These are phyloP conservation scores for Przewalskia tangutica DNA, from an alignment of 257 asterid species.

Conservation along the genomic window DNA sequence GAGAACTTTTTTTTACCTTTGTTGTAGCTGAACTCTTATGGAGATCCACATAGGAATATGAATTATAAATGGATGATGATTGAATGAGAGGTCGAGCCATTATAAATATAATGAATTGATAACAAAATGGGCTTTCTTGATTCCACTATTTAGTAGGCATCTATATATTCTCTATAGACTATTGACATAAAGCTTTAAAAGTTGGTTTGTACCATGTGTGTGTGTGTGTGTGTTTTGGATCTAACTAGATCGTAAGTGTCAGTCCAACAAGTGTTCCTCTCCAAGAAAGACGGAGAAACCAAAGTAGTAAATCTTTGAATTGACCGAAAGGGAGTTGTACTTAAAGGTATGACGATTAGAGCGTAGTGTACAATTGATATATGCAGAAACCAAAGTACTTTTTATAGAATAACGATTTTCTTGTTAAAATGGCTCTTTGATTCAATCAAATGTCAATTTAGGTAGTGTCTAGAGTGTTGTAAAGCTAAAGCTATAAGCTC, in stretches of 20 bases:
- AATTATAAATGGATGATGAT: background rate
- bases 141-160: background rate
- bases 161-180: too few relatives aligned
- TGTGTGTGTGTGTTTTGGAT: conserved; percentile 9
- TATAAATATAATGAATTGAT: conserved; percentile 3
- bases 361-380: background rate
- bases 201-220: conserved; percentile 3
- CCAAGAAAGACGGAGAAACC: conserved; percentile 39
- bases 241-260: conserved; percentile 1
- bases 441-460: background rate
- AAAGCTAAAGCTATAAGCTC: background rate
- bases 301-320: background rate
- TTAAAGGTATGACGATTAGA: background rate
- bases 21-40: background rate
- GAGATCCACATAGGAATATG: conserved; percentile 8
- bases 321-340: background rate
- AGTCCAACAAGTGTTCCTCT: conserved; percentile 14
- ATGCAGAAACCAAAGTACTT: background rate
- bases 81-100: conserved; percentile 23
- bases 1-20: background rate
- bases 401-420: background rate
- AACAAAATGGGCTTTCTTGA: background rate
- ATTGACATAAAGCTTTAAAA: background rate
- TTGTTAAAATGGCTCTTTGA: background rate
- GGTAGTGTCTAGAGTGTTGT: background rate